A percentile compares a stretch with the other conserved stretches of the same genome.
These are phyloP conservation scores for Sporothrix pseudoabietina DNA, from an alignment of 2,329 filamentous ascomycete species.

Conservation along the genomic window DNA sequence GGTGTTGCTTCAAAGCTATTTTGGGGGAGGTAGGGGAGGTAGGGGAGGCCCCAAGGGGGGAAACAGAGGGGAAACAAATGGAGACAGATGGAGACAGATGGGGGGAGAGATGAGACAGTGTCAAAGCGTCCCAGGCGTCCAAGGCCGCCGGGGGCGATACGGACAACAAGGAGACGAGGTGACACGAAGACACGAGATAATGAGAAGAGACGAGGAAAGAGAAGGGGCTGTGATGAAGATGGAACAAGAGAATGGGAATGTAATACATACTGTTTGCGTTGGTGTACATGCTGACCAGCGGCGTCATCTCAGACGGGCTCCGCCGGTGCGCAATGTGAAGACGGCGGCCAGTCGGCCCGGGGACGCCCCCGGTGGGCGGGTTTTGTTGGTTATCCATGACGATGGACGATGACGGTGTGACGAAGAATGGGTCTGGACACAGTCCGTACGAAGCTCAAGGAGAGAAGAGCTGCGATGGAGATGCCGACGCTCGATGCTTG, in stretches of 20 bases:
- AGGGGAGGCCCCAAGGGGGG: neutral
- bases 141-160: slow-evolving; percentile 10
- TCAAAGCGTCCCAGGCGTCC: slow-evolving; percentile 28
- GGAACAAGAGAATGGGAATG: neutral
- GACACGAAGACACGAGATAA: neutral
- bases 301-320: slow-evolving; percentile 95
- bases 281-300: slow-evolving; percentile 89
- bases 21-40: neutral
- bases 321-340: slow-evolving; percentile 96
- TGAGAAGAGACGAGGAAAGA: neutral
- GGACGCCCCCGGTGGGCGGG: slow-evolving; percentile 53
- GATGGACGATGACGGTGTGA: slow-evolving; percentile 42
- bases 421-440: slow-evolving; percentile 35
- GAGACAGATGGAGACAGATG: slow-evolving; percentile 25
- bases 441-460: neutral
- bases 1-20: slow-evolving; percentile 3
- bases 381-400: slow-evolving; percentile 68
- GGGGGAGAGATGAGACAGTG: slow-evolving; percentile 23
- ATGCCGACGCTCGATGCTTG: neutral
- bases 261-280: slow-evolving; percentile 59
- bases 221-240: neutral
- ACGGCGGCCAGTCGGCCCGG: slow-evolving; percentile 80
- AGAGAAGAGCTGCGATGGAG: neutral
- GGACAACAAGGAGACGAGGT: neutral
- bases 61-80: neutral